phyloP scores from a whole-genome alignment of 2,329 filamentous ascomycete species.

The Thielaviopsis euricoi region DNA sequence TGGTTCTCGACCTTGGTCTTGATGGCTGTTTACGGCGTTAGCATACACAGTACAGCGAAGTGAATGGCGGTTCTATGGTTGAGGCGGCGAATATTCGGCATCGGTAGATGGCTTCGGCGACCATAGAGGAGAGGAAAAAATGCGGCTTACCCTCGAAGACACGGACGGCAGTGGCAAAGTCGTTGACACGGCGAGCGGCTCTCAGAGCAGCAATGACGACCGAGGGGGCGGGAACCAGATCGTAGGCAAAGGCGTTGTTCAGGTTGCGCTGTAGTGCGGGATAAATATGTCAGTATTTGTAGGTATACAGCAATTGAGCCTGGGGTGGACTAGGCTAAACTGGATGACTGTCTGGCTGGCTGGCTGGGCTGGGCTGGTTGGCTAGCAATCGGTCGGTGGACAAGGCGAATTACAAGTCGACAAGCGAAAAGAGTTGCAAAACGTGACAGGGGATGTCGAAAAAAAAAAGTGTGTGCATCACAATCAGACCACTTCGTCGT shows the following conservation, averaged over 20 bases:
- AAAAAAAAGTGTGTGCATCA: not conserved
- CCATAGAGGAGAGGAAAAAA: not conserved
- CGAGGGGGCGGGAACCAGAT: constrained; percentile 87
- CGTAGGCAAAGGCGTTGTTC: constrained; percentile 99
- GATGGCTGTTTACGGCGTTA: constrained; percentile 47
- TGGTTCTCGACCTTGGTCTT: constrained; percentile 99
- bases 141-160: constrained; percentile 78
- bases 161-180: constrained; percentile 94
- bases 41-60: not conserved
- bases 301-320: not conserved
- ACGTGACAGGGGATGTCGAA: not conserved
- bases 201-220: constrained; percentile 84
- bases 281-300: not conserved
- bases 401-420: not conserved
- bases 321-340: too few relatives aligned
- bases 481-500: constrained; percentile 14
- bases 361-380: too few relatives aligned
- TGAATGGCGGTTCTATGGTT: not conserved
- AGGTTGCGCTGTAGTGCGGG: constrained; percentile 51
- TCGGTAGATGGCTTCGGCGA: not conserved
- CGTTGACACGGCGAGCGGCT: constrained; percentile 90
- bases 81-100: not conserved
- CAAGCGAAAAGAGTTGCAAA: not conserved
- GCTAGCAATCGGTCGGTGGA: not conserved
- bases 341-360: not conserved